Evolutionary conservation across 2,329 filamentous ascomycete genomes (phyloP), one percentile per base, ranked within the genome.

Genomic region (Macrophomina phaseolina): DNA sequence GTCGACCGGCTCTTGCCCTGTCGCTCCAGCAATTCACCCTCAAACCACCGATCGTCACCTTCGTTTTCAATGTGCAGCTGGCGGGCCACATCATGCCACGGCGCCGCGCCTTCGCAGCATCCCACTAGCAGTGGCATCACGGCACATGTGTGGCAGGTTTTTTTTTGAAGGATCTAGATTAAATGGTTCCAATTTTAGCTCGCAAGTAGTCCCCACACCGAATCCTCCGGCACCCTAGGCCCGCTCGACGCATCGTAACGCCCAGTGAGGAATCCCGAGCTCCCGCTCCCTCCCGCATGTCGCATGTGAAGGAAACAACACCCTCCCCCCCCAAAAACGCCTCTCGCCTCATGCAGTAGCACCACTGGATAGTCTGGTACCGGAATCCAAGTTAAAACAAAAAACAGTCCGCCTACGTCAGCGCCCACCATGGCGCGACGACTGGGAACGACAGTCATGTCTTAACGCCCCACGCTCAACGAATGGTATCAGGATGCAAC

Each of bases 401-500:
- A 23, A 61, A 8, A 61, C 34, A 48, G 42, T 63, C 60, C 60
- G 61, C 61, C 36, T 52, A 36, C 49, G 58, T 51, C 49, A 42
- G 46, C 51, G 61, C 61, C 61, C 5, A 42, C 23, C 46, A 46
- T n/a, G 53, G 53, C 64, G 38, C 46, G 46, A 38, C 53, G 63
- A 51, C 32, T 60, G 32, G 53, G 46, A 66, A 60, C 64, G 64
- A 66, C 64, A 49, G 64, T 66, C 32, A 40, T 66, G 52, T 58
- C 46, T 23, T 58, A 66, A 66, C 64, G 52, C 64, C 23, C 65
- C 46, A 53, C 65, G 65, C 65, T 66, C 36, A 66, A 62, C 56
- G 65, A 66, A 66, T 66, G 65, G 56, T 66, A 58, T 49, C 48
- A 30, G 40, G 32, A 66, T 66, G 55, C 56, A 61, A 45, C 36